Base-by-base conservation (phyloP, 2,329 filamentous ascomycete genomes). In the Colletotrichum tropicale region DNA sequence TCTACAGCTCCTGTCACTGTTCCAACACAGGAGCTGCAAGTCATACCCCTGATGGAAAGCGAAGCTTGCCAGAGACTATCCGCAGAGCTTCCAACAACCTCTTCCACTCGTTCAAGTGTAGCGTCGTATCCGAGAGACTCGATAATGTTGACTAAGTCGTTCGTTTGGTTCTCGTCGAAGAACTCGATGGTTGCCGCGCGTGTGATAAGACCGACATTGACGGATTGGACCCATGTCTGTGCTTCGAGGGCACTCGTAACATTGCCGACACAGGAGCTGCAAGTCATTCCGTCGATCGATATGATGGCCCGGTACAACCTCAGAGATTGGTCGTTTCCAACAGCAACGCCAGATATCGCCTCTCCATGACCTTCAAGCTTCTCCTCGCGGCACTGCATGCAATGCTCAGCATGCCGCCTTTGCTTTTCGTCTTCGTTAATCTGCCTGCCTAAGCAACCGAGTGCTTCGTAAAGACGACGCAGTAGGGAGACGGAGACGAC, bases 271-370 rank as follows among this genome's bases (percentile, higher is more conserved):
- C 94, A 96, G 13, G 93, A 89, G 16, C 92, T 91, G 81, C 94
- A 95, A 5, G 92, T 94, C 93, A 96, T 95, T 70, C 94, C 94
- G 28, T 89, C 91, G 56, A 96, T 88, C 28, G 92, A 90, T 21
- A 92, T 77, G 1, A 85, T 88, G 3, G 87, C 90, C 55, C 87
- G 55, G 34, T 68, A 48, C 64, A 58, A 32, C 21, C 52, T 52
- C 43, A 24, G 12, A 52, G 43, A 52, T 52, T 24, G 43, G 85
- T 85, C 68, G 86, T 85, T 58, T 89, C 83, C 43, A 52, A 52
- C 13, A 21, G n/a, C 43, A n/a, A 52, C 43, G 8, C 43, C 12
- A 2, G n/a, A 52, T 8, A 52, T 21, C n/a, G 43, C 12, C 8
- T 52, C n/a, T 13, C 43, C 43, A 7, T 21, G 10, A 52, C 43